Evolutionary conservation across 2,329 filamentous ascomycete genomes (phyloP).

Genomic region (Paraconiothyrium brasiliense): DNA sequence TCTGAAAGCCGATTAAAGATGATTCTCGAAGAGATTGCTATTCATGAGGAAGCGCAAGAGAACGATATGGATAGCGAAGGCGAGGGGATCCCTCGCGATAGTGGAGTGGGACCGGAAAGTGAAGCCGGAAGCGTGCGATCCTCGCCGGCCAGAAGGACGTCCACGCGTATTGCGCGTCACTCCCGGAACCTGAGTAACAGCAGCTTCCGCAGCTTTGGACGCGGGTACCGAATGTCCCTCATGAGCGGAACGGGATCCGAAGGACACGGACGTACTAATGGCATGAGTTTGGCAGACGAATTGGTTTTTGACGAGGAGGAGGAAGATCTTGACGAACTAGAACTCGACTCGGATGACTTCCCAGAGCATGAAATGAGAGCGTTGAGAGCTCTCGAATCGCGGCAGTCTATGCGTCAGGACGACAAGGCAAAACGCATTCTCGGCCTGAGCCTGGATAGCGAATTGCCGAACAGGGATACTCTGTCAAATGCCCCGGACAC

Average conservation of each 20-base stretch:
- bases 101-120: constrained; percentile 62
- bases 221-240: constrained; percentile 75
- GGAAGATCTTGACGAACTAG: constrained; percentile 56
- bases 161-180: constrained; percentile 59
- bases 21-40: constrained; percentile 85
- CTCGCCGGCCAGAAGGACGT: constrained; percentile 60
- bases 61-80: constrained; percentile 64
- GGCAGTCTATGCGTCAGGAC: constrained; percentile 53
- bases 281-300: constrained; percentile 87
- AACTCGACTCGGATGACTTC: constrained; percentile 74
- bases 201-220: constrained; percentile 60
- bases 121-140: constrained; percentile 79
- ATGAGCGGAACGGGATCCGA: constrained; percentile 65
- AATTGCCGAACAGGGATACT: constrained; percentile 35
- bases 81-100: constrained; percentile 70
- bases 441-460: constrained; percentile 48
- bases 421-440: constrained; percentile 58
- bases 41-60: constrained; percentile 64
- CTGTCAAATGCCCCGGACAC: constrained; percentile 30
- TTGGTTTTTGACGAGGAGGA: constrained; percentile 87
- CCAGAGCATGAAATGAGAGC: constrained; percentile 54
- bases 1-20: constrained; percentile 85
- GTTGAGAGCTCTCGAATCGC: constrained; percentile 51
- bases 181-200: constrained; percentile 65
- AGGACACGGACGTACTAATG: constrained; percentile 66